phyloP scores from a whole-genome alignment of 2,329 filamentous ascomycete species.

The Cladophialophora bantiana region DNA sequence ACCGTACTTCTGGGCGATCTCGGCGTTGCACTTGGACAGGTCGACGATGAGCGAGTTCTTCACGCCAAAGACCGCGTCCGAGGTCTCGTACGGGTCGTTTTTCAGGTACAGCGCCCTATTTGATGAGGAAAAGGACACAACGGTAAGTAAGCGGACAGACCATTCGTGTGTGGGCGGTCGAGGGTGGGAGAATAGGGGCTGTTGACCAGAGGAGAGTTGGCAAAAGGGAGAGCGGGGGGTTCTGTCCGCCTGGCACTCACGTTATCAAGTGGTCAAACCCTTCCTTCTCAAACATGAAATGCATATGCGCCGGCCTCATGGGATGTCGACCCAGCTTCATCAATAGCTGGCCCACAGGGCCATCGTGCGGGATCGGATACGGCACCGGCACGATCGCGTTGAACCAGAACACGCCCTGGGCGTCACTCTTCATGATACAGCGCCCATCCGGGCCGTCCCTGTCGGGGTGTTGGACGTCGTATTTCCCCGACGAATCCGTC shows the following conservation, averaged over 20 bases:
- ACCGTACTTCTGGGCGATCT: conserved; percentile 41
- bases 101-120: conserved; percentile 44
- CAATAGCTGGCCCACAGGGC: conserved; percentile 78
- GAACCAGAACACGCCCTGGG: conserved; percentile 82
- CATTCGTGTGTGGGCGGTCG: no score
- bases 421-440: conserved; percentile 73
- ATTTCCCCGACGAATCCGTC: conserved; percentile 79
- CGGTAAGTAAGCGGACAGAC: no score
- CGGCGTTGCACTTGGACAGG: conserved; percentile 39
- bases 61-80: conserved; percentile 45
- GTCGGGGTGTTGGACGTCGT: conserved; percentile 78
- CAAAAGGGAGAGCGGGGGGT: not conserved
- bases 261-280: conserved; percentile 83
- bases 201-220: conserved; percentile 58
- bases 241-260: conserved; percentile 58
- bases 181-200: conserved; percentile 40
- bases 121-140: conserved; percentile 43
- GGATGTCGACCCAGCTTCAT: conserved; percentile 73
- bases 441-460: conserved; percentile 72
- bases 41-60: conserved; percentile 44
- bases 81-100: conserved; percentile 43
- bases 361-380: conserved; percentile 85
- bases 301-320: conserved; percentile 79
- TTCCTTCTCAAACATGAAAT: conserved; percentile 86
- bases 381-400: conserved; percentile 82